Conservation (phyloP, 2,329 filamentous ascomycete genomes). For the Fusarium zealandicum region DNA sequence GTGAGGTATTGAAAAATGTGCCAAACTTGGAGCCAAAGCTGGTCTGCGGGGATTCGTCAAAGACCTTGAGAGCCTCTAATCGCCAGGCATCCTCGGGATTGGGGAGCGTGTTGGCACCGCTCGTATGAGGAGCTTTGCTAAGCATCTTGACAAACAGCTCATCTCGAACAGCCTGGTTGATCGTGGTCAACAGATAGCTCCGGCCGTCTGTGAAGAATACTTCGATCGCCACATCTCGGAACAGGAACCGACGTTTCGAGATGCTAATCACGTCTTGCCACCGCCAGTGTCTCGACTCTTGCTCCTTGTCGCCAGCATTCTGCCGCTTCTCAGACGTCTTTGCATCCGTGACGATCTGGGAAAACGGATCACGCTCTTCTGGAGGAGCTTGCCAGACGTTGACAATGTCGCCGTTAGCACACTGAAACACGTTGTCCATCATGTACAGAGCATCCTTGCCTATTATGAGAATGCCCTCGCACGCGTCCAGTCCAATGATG, state of each 20-base stretch:
- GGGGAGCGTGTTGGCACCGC: conserved; percentile 70
- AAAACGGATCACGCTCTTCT: conserved; percentile 93
- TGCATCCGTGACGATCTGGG: conserved; percentile 84
- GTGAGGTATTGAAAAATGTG: conserved; percentile 85
- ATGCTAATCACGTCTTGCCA: conserved; percentile 96
- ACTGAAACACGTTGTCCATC: conserved; percentile 95
- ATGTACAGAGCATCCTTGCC: conserved; percentile 93
- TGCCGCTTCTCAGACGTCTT: conserved; percentile 67
- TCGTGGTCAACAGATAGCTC: conserved; percentile 90
- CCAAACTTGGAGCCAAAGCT: conserved; percentile 84
- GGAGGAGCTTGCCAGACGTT: conserved; percentile 92
- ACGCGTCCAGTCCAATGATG: conserved; percentile 90
- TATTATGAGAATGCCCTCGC: conserved; percentile 90
- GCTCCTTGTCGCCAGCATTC: conserved; percentile 65
- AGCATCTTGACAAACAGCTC: conserved; percentile 80
- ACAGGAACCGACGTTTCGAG: conserved; percentile 93
- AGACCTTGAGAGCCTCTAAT: conserved; percentile 79
- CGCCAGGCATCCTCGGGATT: conserved; percentile 92
- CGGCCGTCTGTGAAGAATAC: conserved; percentile 96
- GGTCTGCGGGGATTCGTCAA: conserved; percentile 65
- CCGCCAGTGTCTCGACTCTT: conserved; percentile 88
- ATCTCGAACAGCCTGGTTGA: conserved; percentile 76
- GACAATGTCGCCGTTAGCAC: conserved; percentile 93
- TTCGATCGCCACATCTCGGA: conserved; percentile 95
- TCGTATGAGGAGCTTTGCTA: conserved; percentile 81